phyloP scores from a whole-genome alignment of 352 stramenopile species.

The Sclerospora graminicola region DNA sequence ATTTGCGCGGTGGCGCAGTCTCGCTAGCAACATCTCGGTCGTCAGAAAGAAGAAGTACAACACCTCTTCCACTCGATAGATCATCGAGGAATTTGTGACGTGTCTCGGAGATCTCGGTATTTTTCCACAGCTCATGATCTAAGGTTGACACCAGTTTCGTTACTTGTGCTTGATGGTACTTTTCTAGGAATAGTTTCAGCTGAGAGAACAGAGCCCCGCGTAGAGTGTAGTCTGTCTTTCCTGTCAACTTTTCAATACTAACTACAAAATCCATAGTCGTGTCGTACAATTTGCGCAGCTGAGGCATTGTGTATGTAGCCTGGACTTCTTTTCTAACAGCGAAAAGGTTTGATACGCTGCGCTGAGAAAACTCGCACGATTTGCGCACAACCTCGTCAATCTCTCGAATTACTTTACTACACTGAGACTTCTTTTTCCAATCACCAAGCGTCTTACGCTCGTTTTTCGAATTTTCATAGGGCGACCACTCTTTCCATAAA shows the following conservation, averaged over 20 bases:
- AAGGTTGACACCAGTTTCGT: constrained; percentile 89
- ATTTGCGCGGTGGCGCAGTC: constrained; percentile 58
- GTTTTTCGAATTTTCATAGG: constrained; percentile 28
- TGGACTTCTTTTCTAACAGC: constrained; percentile 83
- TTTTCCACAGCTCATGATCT: constrained; percentile 93
- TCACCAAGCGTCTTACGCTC: constrained; percentile 48
- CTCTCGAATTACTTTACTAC: constrained; percentile 63
- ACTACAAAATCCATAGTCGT: constrained; percentile 88
- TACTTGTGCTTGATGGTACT: constrained; percentile 89
- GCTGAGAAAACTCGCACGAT: constrained; percentile 79
- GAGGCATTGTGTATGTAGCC: constrained; percentile 83
- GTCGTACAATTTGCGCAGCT: constrained; percentile 92
- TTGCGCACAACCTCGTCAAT: constrained; percentile 81
- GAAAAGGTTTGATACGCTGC: constrained; percentile 81
- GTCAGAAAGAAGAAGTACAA: constrained; percentile 57
- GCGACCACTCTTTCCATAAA: constrained; percentile 26
- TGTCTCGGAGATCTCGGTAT: constrained; percentile 85
- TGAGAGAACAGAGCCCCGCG: constrained; percentile 89
- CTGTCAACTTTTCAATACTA: constrained; percentile 86
- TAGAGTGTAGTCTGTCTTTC: constrained; percentile 89
- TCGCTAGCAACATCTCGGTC: constrained; percentile 58
- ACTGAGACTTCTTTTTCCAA: constrained; percentile 70
- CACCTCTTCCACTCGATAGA: constrained; percentile 86
- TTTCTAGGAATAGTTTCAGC: constrained; percentile 93
- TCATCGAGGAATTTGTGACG: constrained; percentile 86